Conservation (phyloP, 805 yeast species). For the Candida boidinii region DNA sequence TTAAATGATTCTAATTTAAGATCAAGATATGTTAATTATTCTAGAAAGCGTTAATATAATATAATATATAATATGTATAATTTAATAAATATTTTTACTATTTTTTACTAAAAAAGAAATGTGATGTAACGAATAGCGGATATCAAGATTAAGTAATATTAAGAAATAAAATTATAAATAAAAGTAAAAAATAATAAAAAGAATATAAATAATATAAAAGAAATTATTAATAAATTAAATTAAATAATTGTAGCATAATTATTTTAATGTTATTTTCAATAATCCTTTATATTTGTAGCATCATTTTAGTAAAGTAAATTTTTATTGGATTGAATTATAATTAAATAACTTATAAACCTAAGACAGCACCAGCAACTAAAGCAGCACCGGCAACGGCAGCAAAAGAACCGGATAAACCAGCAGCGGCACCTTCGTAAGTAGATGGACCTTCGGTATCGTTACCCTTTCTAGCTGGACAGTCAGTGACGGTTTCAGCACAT, state of each 20-base stretch:
- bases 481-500: conserved; percentile 28
- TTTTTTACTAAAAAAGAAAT: too few relatives aligned
- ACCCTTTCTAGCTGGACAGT: conserved; percentile 22
- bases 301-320: too few relatives aligned
- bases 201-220: not conserved
- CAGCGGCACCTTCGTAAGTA: conserved; percentile 27
- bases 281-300: too few relatives aligned
- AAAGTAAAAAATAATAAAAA: too few relatives aligned
- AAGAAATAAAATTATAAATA: too few relatives aligned
- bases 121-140: too few relatives aligned
- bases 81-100: too few relatives aligned
- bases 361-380: conserved; percentile 25
- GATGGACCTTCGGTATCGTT: conserved; percentile 20
- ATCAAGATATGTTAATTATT: conserved; percentile 17
- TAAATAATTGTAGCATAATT: too few relatives aligned
- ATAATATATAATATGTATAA: too few relatives aligned
- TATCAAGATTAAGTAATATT: too few relatives aligned
- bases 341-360: conserved; percentile 20
- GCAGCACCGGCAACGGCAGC: conserved; percentile 26
- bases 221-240: not conserved
- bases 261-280: too few relatives aligned
- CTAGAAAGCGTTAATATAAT: conserved; percentile 13
- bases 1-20: conserved; percentile 13
- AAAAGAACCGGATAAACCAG: conserved; percentile 16
- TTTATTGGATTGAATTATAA: too few relatives aligned